Conservation (phyloP, 2,329 filamentous ascomycete species). For the Penicillium sp. region DNA sequence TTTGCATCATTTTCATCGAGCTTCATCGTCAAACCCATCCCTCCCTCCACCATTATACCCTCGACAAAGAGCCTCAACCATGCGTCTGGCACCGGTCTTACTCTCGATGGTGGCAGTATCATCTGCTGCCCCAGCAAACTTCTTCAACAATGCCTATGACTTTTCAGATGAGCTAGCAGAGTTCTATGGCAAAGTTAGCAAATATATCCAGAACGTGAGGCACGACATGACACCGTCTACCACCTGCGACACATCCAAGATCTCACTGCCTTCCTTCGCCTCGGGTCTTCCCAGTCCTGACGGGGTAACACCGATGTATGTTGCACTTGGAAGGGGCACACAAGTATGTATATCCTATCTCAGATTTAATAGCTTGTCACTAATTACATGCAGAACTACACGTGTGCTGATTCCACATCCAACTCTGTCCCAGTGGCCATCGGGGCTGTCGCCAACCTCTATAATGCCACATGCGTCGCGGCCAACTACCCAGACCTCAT, state of each 20-base stretch:
- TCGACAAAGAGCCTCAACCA: slow-evolving; percentile 16
- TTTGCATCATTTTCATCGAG: not conserved
- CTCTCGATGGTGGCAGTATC: slow-evolving; percentile 31
- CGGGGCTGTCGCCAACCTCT: slow-evolving; percentile 78
- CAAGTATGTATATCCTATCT: slow-evolving; percentile 36
- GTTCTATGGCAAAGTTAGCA: slow-evolving; percentile 39
- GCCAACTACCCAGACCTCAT: slow-evolving; percentile 64
- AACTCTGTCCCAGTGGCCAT: slow-evolving; percentile 58
- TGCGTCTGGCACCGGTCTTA: slow-evolving; percentile 24
- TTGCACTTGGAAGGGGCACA: slow-evolving; percentile 80
- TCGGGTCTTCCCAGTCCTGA: slow-evolving; percentile 56
- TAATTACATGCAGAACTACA: slow-evolving; percentile 69
- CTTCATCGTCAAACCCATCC: not conserved
- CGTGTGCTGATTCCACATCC: slow-evolving; percentile 61
- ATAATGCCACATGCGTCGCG: slow-evolving; percentile 78
- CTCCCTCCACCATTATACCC: not conserved
- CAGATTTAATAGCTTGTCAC: not conserved
- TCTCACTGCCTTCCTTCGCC: slow-evolving; percentile 45
- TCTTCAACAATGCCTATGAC: slow-evolving; percentile 32
- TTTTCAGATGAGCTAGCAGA: slow-evolving; percentile 40
- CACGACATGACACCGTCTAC: slow-evolving; percentile 15
- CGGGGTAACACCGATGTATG: slow-evolving; percentile 64
- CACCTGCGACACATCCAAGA: slow-evolving; percentile 34
- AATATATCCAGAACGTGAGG: slow-evolving; percentile 32
- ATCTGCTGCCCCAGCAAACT: slow-evolving; percentile 32